Evolutionary conservation across 139 green algal species (phyloP), one percentile per base, ranked within the genome.

Genomic region (Astrephomene gubernaculifera): DNA sequence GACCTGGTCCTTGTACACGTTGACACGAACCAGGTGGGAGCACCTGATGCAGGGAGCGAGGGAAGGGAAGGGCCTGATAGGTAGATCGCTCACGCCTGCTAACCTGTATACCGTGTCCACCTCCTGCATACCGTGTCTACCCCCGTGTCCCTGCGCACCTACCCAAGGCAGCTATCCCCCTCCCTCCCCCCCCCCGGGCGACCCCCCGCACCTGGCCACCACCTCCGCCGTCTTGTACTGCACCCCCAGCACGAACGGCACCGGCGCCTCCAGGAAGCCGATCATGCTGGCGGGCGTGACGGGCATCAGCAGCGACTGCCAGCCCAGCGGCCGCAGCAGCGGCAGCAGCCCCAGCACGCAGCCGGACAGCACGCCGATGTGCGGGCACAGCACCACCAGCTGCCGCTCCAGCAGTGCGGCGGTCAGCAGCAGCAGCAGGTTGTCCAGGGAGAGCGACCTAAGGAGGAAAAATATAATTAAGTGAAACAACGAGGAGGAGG

Each of bases 191-290:
- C 49, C 49, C 49, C 49, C 49, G 36, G 29, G 57, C 21, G 1
- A 24, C 39, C 12, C 33, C 19, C n/a, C 82, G 45, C 88, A 95
- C 60, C 89, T 82, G 2, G 70, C 63, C n/a, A 90, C 69, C 31
- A 99, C 89, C 24, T 98, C 96, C 0, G 72, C 64, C 6, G 96
- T 98, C 85, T 99, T 98, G 90, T 96, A 95, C 89, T 97, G 93
- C 65, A 96, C 67, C 1, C 96, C 96, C 70, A 97, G 74, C 70
- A 98, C 87, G 82, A 98, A 98, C 0, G 96, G 96, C 60, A 97
- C 94, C 3, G 94, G 94, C 17, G 93, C 93, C 22, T 97, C 94
- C 54, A 97, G 61, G 71, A 96, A 94, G 39, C 67, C 88, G 36
- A 94, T 52, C 71, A 96, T 92, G 52, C 76, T 79, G 61, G 54